Base-by-base conservation (phyloP, 192 early-diverging fungal genomes). In the Dissophora ornata region DNA sequence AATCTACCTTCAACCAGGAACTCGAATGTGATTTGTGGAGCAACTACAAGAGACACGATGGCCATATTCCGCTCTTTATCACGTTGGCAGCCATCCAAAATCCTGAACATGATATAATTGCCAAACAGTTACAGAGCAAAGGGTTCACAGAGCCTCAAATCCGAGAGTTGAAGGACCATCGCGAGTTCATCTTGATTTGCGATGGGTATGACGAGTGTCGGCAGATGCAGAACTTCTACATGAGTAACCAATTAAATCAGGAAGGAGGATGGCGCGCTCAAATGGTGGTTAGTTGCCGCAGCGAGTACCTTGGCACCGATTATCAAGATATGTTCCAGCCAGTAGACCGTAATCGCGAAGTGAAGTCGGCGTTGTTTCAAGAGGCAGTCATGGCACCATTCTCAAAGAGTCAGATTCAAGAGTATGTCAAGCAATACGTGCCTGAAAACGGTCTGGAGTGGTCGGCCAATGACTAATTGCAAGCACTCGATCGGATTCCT, bases 191-290 rank as follows among this genome's bases (percentile, higher is more conserved):
- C 0, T 25, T 61, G 33, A 61, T 61, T 21, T 61, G 58, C 22
- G 58, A 61, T 32, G 58, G 58, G n/a, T 61, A 61, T 33, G 58
- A 61, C 30, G 58, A 61, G 46, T 4, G n/a, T 4, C 45, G 48
- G 32, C 46, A 21, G n/a, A 61, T 18, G 0, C 1, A 7, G 29
- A 61, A 61, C 30, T 16, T 61, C 13, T 22, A 61, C 30, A 36
- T n/a, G 2, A 61, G 29, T 13, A 61, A 61, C 45, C 1, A 8
- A 1, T 29, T 61, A 12, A 49, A 49, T 32, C 45, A 33, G 12
- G 5, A 26, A 1, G 58, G 45, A 4, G 25, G 46, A 32, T 49
- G 58, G 58, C 9, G 18, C 16, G 58, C 30, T 7, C 26, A 61
- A n/a, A 21, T 61, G 46, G 29, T 61, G 25, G 48, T 61, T 24